Percentiles rank a stretch among this genome's conserved stretches.
These are phyloP conservation scores for Apiospora marii DNA, from an alignment of 2,329 filamentous ascomycete genomes.

Conservation along the genomic window DNA sequence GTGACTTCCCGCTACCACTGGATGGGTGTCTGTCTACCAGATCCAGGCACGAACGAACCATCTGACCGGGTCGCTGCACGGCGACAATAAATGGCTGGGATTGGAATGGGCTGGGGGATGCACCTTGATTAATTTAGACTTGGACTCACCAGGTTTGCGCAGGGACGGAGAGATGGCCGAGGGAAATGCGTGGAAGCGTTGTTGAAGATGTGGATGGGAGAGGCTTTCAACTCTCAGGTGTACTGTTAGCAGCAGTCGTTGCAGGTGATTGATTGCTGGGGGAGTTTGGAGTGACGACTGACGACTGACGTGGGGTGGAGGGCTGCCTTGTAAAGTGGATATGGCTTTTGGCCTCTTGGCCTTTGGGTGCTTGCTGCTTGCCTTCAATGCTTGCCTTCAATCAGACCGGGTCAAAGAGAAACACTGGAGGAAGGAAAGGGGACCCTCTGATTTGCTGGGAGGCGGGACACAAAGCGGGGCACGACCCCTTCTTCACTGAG, in stretches of 20 bases:
- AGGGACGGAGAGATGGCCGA: not conserved
- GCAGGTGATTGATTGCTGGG: slow-evolving; percentile 18
- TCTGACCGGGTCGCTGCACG: not conserved
- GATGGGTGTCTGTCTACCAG: slow-evolving; percentile 1
- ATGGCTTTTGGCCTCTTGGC: not conserved
- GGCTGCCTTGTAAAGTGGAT: slow-evolving; percentile 14
- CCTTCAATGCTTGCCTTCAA: too few relatives aligned
- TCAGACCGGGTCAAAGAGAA: not conserved
- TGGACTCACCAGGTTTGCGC: not conserved
- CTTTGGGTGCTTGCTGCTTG: not conserved
- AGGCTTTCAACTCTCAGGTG: not conserved
- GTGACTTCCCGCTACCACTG: not conserved
- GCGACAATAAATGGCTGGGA: not conserved
- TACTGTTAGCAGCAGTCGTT: not conserved
- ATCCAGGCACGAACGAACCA: slow-evolving; percentile 9
- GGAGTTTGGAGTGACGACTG: slow-evolving; percentile 8
- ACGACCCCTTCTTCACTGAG: not conserved
- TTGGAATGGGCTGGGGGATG: not conserved
- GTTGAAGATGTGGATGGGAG: slow-evolving; percentile 18
- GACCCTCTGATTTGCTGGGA: not conserved
- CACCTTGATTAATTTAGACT: not conserved
- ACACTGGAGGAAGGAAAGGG: not conserved
- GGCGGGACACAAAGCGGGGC: not conserved
- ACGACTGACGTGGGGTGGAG: slow-evolving; percentile 12
- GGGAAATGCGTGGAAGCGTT: not conserved